Evolutionary conservation across 2,329 filamentous ascomycete genomes (phyloP).

Genomic region (Nothomitra cinnamomea): DNA sequence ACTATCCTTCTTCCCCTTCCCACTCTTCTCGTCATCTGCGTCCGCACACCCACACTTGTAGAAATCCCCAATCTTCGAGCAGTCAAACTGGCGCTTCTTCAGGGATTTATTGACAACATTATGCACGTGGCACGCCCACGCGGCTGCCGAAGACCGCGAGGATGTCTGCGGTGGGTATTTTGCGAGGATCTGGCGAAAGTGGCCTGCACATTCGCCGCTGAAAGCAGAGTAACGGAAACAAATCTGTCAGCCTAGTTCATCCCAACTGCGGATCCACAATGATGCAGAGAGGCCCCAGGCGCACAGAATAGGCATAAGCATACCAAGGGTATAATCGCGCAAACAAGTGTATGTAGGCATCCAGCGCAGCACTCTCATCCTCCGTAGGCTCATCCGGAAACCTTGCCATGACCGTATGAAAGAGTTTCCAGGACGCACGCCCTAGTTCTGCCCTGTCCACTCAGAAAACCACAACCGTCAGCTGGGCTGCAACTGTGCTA

Average conservation of each 20-base stretch:
- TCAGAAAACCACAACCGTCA: background rate
- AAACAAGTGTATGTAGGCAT: constrained; percentile 45
- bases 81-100: constrained; percentile 44
- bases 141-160: constrained; percentile 42
- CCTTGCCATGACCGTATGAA: constrained; percentile 49
- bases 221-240: constrained; percentile 3
- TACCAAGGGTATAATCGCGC: constrained; percentile 48
- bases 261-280: background rate
- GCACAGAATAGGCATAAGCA: constrained; percentile 1
- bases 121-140: constrained; percentile 49
- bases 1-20: constrained; percentile 9
- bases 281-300: background rate
- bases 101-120: constrained; percentile 48
- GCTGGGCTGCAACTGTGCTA: background rate
- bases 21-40: constrained; percentile 25
- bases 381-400: constrained; percentile 44
- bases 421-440: constrained; percentile 46
- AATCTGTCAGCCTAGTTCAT: background rate
- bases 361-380: constrained; percentile 41
- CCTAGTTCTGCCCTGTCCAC: constrained; percentile 42
- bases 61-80: constrained; percentile 45
- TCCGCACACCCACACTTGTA: constrained; percentile 50
- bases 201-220: constrained; percentile 46
- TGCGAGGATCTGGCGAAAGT: constrained; percentile 42
- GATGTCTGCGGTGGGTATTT: constrained; percentile 48